Percentiles rank a stretch among this genome's conserved stretches.
These are phyloP conservation scores for Phascolomyces articulosus DNA, from an alignment of 371 early-diverging fungal genomes.

Conservation along the genomic window DNA sequence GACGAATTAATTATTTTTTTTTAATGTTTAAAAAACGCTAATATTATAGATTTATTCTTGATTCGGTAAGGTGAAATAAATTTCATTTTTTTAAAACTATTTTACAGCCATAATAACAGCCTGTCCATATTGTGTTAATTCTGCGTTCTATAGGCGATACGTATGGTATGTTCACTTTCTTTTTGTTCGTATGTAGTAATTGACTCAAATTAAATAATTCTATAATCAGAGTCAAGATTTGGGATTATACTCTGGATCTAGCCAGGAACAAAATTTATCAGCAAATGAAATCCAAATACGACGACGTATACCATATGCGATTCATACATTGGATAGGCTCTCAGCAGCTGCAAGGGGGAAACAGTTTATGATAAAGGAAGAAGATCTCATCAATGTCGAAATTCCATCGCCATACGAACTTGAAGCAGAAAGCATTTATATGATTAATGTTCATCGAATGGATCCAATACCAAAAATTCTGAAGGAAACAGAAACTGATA, in stretches of 20 bases:
- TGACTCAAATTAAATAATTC: too few relatives aligned
- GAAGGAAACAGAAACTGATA: neutral
- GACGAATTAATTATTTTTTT: too few relatives aligned
- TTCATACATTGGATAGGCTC: neutral
- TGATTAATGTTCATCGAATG: neutral
- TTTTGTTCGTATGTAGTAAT: too few relatives aligned
- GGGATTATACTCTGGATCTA: neutral
- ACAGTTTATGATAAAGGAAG: neutral
- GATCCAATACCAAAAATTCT: neutral
- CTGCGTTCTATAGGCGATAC: too few relatives aligned
- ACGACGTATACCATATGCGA: neutral
- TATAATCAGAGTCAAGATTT: neutral
- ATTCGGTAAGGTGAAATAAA: too few relatives aligned
- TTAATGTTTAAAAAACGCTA: too few relatives aligned
- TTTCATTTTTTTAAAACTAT: too few relatives aligned
- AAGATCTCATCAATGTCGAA: neutral
- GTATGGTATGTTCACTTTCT: too few relatives aligned
- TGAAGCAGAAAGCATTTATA: neutral
- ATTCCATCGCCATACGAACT: neutral
- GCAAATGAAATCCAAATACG: neutral
- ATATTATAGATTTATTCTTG: too few relatives aligned
- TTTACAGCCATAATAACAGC: too few relatives aligned
- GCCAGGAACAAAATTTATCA: neutral
- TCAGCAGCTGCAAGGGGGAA: neutral
- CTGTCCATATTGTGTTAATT: too few relatives aligned